Evolutionary conservation across 2,329 filamentous ascomycete genomes (phyloP).

Genomic region (Penicillium brasilianum): DNA sequence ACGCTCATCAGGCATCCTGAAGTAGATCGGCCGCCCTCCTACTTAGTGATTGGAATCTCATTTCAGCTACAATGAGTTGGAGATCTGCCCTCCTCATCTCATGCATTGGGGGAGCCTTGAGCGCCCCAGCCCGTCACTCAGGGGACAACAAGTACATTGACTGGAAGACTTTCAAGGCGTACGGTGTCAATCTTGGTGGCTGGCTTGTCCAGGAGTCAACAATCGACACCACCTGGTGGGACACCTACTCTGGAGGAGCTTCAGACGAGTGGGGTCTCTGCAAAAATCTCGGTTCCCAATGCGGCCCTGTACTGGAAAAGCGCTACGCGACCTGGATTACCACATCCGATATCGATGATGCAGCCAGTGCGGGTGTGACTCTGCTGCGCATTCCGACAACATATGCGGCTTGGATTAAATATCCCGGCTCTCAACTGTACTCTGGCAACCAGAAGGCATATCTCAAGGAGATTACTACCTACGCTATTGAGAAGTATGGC

Average conservation of each 20-base stretch:
- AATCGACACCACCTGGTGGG: constrained; percentile 26
- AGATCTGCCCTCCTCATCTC: neutral
- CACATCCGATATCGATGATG: neutral
- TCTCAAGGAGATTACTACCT: constrained; percentile 12
- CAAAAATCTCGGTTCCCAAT: constrained; percentile 7
- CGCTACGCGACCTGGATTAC: constrained; percentile 10
- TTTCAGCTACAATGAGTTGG: neutral
- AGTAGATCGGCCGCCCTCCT: neutral
- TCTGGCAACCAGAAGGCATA: constrained; percentile 24
- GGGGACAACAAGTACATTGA: constrained; percentile 17
- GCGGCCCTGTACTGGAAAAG: constrained; percentile 3
- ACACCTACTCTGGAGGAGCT: constrained; percentile 20
- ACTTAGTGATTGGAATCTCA: neutral
- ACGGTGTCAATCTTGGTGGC: constrained; percentile 26
- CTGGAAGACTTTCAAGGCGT: constrained; percentile 23
- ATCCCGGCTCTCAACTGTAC: constrained; percentile 31
- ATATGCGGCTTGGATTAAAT: constrained; percentile 24
- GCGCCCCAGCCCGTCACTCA: neutral
- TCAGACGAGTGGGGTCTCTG: constrained; percentile 28
- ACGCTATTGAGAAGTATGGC: constrained; percentile 27
- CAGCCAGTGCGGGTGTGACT: constrained; percentile 18
- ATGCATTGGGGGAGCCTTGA: neutral
- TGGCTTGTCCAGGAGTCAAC: constrained; percentile 29
- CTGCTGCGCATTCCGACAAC: constrained; percentile 20
- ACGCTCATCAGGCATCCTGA: neutral